These are phyloP conservation scores for Sutorius eximius DNA, from an alignment of 1,284 basidiomycete genomes.

Conservation along the genomic window DNA sequence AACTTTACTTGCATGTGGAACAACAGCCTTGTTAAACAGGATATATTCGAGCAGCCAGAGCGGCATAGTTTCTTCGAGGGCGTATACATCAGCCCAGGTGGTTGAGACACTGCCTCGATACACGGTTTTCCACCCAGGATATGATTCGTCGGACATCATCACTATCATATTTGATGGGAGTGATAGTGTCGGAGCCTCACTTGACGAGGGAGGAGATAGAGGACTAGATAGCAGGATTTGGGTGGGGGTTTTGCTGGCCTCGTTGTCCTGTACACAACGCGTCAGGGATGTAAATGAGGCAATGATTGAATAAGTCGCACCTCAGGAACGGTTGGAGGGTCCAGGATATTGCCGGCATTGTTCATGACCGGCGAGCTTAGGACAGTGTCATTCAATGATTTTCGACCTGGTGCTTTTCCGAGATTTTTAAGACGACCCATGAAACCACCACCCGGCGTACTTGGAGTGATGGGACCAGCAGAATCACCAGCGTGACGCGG, in stretches of 20 bases:
- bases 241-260: slow-evolving; percentile 47
- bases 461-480: slow-evolving; percentile 44
- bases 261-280: slow-evolving; percentile 19
- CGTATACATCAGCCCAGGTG: slow-evolving; percentile 62
- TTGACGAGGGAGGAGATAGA: slow-evolving; percentile 67
- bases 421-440: slow-evolving; percentile 81
- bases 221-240: slow-evolving; percentile 68
- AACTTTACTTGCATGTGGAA: slow-evolving; percentile 61
- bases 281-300: slow-evolving; percentile 1
- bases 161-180: slow-evolving; percentile 69
- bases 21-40: slow-evolving; percentile 63
- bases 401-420: slow-evolving; percentile 47
- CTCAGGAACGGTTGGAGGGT: slow-evolving; percentile 24
- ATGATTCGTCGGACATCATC: slow-evolving; percentile 81
- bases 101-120: slow-evolving; percentile 74
- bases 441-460: slow-evolving; percentile 57
- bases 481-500: slow-evolving; percentile 29
- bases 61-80: slow-evolving; percentile 80
- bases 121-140: slow-evolving; percentile 75
- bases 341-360: slow-evolving; percentile 14
- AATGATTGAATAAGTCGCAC: slow-evolving; percentile 14
- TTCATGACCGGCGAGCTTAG: slow-evolving; percentile 31
- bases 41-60: slow-evolving; percentile 90
- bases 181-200: slow-evolving; percentile 70
- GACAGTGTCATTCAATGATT: slow-evolving; percentile 26